Evolutionary conservation across 129 eudicot genomes (phyloP).

Genomic region (Silybum marianum): DNA sequence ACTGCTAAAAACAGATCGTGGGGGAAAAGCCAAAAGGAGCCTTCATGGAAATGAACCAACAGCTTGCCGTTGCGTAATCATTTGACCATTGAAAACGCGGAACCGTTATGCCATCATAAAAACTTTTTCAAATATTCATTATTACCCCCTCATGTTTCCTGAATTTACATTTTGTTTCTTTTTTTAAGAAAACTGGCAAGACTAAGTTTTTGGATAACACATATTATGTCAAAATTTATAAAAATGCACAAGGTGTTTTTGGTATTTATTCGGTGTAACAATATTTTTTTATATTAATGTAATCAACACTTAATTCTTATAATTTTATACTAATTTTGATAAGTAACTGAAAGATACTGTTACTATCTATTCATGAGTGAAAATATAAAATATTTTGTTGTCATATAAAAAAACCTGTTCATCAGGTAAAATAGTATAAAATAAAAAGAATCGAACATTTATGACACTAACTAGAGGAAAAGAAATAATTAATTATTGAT

Average conservation of each 20-base stretch:
- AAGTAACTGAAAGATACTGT: not conserved
- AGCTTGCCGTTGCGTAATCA: constrained; percentile 24
- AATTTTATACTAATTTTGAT: too few species aligned
- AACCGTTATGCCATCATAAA: not conserved
- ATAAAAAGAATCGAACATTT: not conserved
- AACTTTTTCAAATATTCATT: not conserved
- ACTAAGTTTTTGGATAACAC: too few species aligned
- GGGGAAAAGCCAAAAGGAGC: not conserved
- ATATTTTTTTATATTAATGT: too few species aligned
- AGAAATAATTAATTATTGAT: not conserved
- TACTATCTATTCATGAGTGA: too few species aligned
- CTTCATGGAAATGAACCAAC: constrained; percentile 30
- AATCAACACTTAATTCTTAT: too few species aligned
- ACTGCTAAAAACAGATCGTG: constrained; percentile 8
- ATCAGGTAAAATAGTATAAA: not conserved
- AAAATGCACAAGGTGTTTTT: not conserved
- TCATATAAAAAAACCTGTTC: not conserved
- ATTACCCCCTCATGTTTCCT: constrained; percentile 10
- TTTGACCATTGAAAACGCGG: constrained; percentile 38
- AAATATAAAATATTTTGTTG: not conserved
- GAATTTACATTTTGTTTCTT: not conserved
- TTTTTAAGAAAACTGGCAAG: not conserved
- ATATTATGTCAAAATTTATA: not conserved
- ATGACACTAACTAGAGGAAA: not conserved
- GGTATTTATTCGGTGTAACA: too few species aligned